These are phyloP conservation scores for Boletellus dicymbophilus DNA, from an alignment of 1,284 basidiomycete genomes.

Conservation along the genomic window DNA sequence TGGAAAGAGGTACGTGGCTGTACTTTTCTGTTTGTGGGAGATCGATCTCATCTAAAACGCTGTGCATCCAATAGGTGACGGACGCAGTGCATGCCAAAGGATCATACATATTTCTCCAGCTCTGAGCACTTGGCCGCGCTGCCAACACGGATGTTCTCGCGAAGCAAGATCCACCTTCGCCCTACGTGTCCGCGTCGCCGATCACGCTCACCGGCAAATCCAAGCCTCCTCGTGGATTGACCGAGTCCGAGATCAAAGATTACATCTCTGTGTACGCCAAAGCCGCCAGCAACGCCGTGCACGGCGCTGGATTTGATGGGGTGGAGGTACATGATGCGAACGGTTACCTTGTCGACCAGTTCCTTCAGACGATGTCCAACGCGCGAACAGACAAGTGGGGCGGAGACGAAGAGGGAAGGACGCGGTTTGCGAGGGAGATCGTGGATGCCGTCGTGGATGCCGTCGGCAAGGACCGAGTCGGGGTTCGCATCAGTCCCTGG, in stretches of 20 bases:
- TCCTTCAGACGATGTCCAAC: slow-evolving; percentile 20
- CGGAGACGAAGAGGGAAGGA: slow-evolving; percentile 52
- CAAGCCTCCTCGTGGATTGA: slow-evolving; percentile 28
- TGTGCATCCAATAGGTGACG: slow-evolving; percentile 20
- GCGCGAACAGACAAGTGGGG: slow-evolving; percentile 58
- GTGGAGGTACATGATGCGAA: slow-evolving; percentile 25
- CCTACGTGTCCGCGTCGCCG: slow-evolving; percentile 29
- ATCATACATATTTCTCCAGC: slow-evolving; percentile 4
- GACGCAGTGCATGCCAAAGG: slow-evolving; percentile 42
- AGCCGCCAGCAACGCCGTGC: background rate
- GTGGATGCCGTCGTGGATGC: slow-evolving; percentile 44
- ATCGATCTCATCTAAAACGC: background rate
- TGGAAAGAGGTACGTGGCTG: slow-evolving; percentile 20
- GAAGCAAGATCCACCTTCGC: background rate
- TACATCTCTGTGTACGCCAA: slow-evolving; percentile 16
- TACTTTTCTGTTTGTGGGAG: no score
- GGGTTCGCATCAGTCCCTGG: slow-evolving; percentile 58
- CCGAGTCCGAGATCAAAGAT: slow-evolving; percentile 30
- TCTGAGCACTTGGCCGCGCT: background rate
- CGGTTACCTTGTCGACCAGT: slow-evolving; percentile 16
- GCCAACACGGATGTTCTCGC: background rate
- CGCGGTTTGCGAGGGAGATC: slow-evolving; percentile 47
- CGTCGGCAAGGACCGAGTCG: slow-evolving; percentile 40
- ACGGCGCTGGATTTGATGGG: slow-evolving; percentile 25
- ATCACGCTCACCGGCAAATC: slow-evolving; percentile 34